phyloP scores from a whole-genome alignment of 345 rosid species.

The Cardamine chenopodiifolia region DNA sequence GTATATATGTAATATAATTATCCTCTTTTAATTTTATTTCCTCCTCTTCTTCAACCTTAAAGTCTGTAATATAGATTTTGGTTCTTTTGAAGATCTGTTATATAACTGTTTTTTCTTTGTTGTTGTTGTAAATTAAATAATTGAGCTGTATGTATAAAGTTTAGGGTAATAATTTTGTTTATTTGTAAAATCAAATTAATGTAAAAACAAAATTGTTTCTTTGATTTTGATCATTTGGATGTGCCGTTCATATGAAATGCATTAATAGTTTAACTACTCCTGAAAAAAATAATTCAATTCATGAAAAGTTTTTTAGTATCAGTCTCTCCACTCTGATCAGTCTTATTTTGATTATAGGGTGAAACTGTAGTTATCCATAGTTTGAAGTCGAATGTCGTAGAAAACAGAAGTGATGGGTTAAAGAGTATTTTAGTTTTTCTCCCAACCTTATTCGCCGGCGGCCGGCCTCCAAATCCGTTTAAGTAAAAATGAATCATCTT shows the following conservation, averaged over 20 bases:
- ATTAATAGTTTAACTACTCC: neutral
- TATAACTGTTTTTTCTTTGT: neutral
- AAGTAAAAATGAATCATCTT: conserved; percentile 29
- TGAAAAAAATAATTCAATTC: neutral
- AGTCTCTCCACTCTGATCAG: neutral
- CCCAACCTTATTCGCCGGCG: neutral
- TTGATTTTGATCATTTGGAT: neutral
- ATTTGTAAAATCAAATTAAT: too few relatives aligned
- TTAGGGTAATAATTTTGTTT: neutral
- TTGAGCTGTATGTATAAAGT: neutral
- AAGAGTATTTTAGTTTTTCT: neutral
- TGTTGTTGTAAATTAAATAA: neutral
- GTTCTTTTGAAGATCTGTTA: neutral
- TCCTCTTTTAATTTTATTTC: neutral
- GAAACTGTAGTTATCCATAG: neutral
- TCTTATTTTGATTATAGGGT: neutral
- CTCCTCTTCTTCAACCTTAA: neutral
- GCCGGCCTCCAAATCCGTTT: neutral
- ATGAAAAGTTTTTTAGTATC: neutral
- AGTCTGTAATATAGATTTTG: neutral
- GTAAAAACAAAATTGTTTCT: neutral
- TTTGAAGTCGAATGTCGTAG: neutral
- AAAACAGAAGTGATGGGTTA: neutral
- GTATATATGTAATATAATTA: neutral
- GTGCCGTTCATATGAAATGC: neutral